Evolutionary conservation across 2,329 filamentous ascomycete genomes (phyloP).

Genomic region (Sarocladium brachiariae): DNA sequence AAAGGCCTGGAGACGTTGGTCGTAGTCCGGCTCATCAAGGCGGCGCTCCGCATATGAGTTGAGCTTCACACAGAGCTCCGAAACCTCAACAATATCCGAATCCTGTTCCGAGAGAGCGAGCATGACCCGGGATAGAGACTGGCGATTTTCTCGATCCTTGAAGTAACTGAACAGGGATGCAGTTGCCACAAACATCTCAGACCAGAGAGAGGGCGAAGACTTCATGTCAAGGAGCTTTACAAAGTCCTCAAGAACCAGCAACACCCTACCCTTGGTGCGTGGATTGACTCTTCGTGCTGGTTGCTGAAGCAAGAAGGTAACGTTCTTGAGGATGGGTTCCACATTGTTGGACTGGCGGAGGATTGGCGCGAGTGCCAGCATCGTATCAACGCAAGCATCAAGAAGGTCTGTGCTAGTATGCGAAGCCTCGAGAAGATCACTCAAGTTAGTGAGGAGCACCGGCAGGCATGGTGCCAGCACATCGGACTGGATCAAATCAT

Average conservation of each 20-base stretch:
- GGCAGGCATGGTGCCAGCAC: constrained; percentile 52
- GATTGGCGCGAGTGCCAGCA: constrained; percentile 68
- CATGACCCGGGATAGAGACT: constrained; percentile 67
- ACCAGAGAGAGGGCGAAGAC: constrained; percentile 41
- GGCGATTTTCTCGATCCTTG: constrained; percentile 70
- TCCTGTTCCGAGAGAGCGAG: constrained; percentile 62
- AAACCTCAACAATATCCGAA: constrained; percentile 52
- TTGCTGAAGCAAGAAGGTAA: constrained; percentile 74
- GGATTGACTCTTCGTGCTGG: constrained; percentile 78
- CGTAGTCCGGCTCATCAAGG: constrained; percentile 84
- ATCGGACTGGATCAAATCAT: constrained; percentile 47
- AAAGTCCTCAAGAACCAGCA: constrained; percentile 76
- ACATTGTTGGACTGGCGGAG: constrained; percentile 63
- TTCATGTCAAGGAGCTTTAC: constrained; percentile 52
- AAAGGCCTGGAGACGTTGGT: constrained; percentile 72
- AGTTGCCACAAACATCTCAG: constrained; percentile 64
- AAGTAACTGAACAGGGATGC: constrained; percentile 86
- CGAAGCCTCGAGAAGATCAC: constrained; percentile 55
- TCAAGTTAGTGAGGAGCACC: constrained; percentile 60
- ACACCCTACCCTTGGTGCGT: constrained; percentile 71
- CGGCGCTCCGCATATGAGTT: constrained; percentile 70
- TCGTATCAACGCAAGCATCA: constrained; percentile 68
- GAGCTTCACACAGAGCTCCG: constrained; percentile 66
- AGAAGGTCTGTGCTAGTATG: constrained; percentile 66
- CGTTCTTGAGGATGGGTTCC: constrained; percentile 71